These are phyloP conservation scores for Proliferodiscus dingleyae DNA, from an alignment of 2,329 filamentous ascomycete species.

Conservation along the genomic window DNA sequence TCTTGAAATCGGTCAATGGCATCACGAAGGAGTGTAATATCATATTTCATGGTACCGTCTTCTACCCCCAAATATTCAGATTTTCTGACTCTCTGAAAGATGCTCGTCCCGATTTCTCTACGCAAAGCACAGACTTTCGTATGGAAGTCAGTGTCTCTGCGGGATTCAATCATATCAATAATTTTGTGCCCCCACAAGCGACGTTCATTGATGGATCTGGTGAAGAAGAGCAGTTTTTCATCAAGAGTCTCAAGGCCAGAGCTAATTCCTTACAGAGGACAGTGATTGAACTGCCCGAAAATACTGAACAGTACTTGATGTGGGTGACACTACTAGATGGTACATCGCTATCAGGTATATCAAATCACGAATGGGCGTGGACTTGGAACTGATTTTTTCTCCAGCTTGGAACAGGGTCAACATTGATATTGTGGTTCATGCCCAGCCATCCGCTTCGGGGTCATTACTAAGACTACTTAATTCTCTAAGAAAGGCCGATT, in stretches of 20 bases:
- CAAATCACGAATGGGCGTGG: too few relatives aligned
- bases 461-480: conserved; percentile 70
- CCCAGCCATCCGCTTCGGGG: conserved; percentile 63
- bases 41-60: conserved; percentile 44
- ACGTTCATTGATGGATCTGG: conserved; percentile 57
- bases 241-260: conserved; percentile 53
- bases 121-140: conserved; percentile 63
- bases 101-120: conserved; percentile 70
- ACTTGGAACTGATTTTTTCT: too few relatives aligned
- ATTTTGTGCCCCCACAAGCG: conserved; percentile 72
- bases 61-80: neutral
- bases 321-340: conserved; percentile 80
- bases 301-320: conserved; percentile 56
- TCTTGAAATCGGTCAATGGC: conserved; percentile 73
- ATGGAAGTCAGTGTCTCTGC: conserved; percentile 60
- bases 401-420: conserved; percentile 71
- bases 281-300: conserved; percentile 68
- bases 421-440: conserved; percentile 81
- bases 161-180: conserved; percentile 68
- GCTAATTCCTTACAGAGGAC: conserved; percentile 49
- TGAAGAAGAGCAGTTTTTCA: conserved; percentile 66
- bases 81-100: conserved; percentile 43
- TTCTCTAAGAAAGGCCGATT: conserved; percentile 73
- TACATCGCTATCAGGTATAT: conserved; percentile 58
- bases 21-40: conserved; percentile 67